These are phyloP conservation scores for Irpex sp. DNA, from an alignment of 1,284 basidiomycete genomes.

Conservation along the genomic window DNA sequence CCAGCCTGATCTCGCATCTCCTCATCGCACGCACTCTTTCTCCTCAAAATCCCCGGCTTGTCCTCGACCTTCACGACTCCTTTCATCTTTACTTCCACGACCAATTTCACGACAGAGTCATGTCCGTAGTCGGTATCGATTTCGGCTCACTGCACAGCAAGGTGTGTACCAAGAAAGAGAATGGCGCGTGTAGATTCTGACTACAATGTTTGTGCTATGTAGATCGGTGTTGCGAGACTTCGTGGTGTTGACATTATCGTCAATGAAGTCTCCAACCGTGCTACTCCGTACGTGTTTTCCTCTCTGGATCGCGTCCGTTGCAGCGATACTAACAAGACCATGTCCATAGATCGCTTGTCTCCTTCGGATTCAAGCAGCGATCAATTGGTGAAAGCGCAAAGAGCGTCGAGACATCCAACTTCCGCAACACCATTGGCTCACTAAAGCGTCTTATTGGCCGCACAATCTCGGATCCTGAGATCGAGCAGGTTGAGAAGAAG, in stretches of 20 bases:
- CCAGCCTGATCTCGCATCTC: background rate
- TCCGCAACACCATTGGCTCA: slow-evolving; percentile 91
- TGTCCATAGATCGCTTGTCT: slow-evolving; percentile 75
- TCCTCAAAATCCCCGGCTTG: slow-evolving; percentile 14
- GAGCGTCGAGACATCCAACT: slow-evolving; percentile 97
- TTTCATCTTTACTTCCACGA: slow-evolving; percentile 10
- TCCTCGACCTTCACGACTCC: slow-evolving; percentile 16
- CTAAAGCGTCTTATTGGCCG: slow-evolving; percentile 88
- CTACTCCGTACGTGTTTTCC: slow-evolving; percentile 73
- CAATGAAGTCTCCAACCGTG: slow-evolving; percentile 94
- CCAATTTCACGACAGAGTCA: slow-evolving; percentile 26
- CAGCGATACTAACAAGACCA: slow-evolving; percentile 3
- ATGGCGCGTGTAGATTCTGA: slow-evolving; percentile 9
- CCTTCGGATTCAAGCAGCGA: slow-evolving; percentile 87
- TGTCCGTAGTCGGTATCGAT: slow-evolving; percentile 92
- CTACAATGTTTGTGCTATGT: slow-evolving; percentile 17
- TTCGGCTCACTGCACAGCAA: slow-evolving; percentile 87
- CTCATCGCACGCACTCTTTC: slow-evolving; percentile 3
- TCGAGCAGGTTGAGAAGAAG: slow-evolving; percentile 81
- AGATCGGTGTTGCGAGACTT: slow-evolving; percentile 92
- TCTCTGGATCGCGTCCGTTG: background rate
- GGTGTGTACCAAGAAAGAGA: slow-evolving; percentile 37
- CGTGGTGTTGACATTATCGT: slow-evolving; percentile 93
- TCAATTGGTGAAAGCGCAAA: slow-evolving; percentile 91
- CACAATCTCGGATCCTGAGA: slow-evolving; percentile 71